Percentiles rank a stretch among this genome's conserved stretches.
Conservation (phyloP, 257 asterid species). For the Solanum gandarillasii region DNA sequence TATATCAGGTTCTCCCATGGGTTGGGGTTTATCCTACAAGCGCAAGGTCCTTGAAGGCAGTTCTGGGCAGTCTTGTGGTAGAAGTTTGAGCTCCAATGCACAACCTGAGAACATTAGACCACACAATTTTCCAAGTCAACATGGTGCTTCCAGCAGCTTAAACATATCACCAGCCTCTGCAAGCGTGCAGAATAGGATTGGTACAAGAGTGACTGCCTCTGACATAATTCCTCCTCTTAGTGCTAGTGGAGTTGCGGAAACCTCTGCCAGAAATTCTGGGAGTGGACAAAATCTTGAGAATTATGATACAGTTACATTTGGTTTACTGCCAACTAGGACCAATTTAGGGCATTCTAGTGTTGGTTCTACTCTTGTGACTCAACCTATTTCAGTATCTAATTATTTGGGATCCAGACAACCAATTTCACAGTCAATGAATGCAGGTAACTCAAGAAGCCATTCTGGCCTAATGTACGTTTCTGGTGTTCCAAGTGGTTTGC, state of each 20-base stretch:
- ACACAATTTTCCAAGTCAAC: slow-evolving; percentile 26
- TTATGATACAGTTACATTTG: slow-evolving; percentile 33
- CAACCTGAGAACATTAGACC: slow-evolving; percentile 28
- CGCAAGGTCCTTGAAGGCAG: slow-evolving; percentile 75
- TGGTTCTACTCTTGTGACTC: slow-evolving; percentile 17
- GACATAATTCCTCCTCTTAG: slow-evolving; percentile 27
- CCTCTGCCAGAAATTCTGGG: slow-evolving; percentile 33
- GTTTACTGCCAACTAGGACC: slow-evolving; percentile 20
- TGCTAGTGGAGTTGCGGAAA: slow-evolving; percentile 31
- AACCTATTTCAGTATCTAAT: slow-evolving; percentile 21
- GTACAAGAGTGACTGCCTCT: slow-evolving; percentile 21
- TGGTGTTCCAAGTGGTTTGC: slow-evolving; percentile 30
- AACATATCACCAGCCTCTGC: slow-evolving; percentile 29
- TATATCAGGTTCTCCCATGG: slow-evolving; percentile 41
- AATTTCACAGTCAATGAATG: slow-evolving; percentile 20
- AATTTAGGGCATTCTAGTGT: slow-evolving; percentile 28
- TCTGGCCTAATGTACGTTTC: slow-evolving; percentile 29
- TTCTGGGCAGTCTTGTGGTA: slow-evolving; percentile 53
- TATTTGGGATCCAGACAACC: slow-evolving; percentile 31
- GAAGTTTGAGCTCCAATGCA: slow-evolving; percentile 50
- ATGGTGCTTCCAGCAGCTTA: slow-evolving; percentile 31
- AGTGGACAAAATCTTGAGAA: slow-evolving; percentile 24
- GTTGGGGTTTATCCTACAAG: slow-evolving; percentile 82
- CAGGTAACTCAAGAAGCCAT: slow-evolving; percentile 22
- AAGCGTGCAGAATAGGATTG: slow-evolving; percentile 25